phyloP scores from a whole-genome alignment of 176 grass and related monocot genomes.

The Saccharum spontaneum region DNA sequence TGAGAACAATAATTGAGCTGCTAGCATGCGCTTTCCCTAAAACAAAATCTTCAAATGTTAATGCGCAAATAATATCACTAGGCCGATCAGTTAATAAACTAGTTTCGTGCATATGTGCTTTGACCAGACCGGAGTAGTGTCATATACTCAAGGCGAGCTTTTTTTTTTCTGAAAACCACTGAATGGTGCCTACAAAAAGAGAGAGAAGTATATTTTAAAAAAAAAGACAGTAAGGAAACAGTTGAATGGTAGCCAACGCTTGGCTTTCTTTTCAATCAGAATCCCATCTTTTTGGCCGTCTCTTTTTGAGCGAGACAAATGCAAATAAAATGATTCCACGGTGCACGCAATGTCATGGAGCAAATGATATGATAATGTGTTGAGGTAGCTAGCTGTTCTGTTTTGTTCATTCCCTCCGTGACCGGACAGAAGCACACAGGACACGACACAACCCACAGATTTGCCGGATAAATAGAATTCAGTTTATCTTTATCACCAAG shows the following conservation, averaged over 20 bases:
- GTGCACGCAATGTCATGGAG: background rate
- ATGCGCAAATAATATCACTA: background rate
- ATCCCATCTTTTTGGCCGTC: background rate
- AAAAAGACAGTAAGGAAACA: background rate
- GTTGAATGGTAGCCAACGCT: background rate
- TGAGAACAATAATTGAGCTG: background rate
- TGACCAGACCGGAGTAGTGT: background rate
- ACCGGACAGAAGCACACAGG: background rate
- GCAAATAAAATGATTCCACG: background rate
- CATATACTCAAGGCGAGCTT: too few species aligned
- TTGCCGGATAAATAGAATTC: background rate
- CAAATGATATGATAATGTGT: background rate
- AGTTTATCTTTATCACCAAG: background rate
- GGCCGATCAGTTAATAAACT: background rate
- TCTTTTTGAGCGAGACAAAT: background rate
- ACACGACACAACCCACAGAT: background rate
- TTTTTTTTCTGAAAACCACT: background rate
- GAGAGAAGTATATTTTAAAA: background rate
- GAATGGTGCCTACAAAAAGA: background rate
- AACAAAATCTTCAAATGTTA: too few species aligned
- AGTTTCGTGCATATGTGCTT: background rate
- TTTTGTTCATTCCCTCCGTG: background rate
- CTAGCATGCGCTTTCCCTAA: background rate
- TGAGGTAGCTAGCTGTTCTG: background rate
- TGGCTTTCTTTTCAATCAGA: background rate